Conservation (phyloP, 2,329 filamentous ascomycete species). For the Colletotrichum siamense region DNA sequence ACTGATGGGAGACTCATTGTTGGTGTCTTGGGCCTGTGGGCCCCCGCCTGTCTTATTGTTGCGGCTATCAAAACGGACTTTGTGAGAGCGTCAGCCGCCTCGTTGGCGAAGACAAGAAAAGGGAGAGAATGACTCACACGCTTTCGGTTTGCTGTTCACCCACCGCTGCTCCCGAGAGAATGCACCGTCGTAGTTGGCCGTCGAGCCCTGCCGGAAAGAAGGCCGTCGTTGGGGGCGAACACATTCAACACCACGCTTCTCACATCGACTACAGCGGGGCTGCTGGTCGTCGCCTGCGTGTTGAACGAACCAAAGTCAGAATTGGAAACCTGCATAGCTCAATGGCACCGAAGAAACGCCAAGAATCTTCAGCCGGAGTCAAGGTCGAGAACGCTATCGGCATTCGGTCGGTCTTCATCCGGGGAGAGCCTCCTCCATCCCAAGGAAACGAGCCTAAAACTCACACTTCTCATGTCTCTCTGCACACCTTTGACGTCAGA, state of each 20-base stretch:
- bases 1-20: background rate
- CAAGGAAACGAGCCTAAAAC: background rate
- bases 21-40: background rate
- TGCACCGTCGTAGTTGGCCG: conserved; percentile 30
- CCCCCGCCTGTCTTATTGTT: background rate
- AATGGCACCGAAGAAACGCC: rapidly evolving
- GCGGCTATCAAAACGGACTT: conserved; percentile 8
- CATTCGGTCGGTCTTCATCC: background rate
- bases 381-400: background rate
- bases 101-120: background rate
- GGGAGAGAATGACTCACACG: conserved; percentile 31
- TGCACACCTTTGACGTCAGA: conserved; percentile 10
- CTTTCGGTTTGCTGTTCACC: conserved; percentile 38
- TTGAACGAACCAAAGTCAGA: background rate
- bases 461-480: conserved; percentile 31
- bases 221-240: conserved; percentile 37
- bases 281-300: conserved; percentile 40
- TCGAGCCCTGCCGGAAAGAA: conserved; percentile 40
- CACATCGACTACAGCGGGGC: conserved; percentile 40
- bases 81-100: background rate
- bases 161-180: conserved; percentile 37
- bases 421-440: background rate
- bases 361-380: background rate
- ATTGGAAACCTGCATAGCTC: background rate
- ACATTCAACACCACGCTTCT: conserved; percentile 36